Conservation (phyloP, 371 early-diverging fungal genomes). For the Rhizopus arrhizus region DNA sequence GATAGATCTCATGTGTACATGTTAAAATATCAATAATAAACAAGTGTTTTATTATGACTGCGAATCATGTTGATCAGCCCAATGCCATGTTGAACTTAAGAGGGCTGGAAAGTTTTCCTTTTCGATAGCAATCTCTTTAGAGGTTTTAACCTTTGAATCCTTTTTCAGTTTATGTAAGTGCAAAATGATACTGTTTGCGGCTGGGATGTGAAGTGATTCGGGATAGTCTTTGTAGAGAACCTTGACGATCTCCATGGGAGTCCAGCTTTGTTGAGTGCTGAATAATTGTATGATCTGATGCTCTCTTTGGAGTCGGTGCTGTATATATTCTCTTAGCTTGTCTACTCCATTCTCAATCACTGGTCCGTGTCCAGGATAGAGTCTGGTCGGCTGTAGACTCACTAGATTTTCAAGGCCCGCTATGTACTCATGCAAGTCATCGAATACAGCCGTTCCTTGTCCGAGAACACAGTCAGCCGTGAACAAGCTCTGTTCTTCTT, state of each 20-base stretch:
- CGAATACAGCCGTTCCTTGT: conserved; percentile 81
- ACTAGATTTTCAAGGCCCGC: conserved; percentile 58
- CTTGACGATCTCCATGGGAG: conserved; percentile 62
- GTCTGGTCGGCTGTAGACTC: conserved; percentile 29
- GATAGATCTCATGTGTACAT: conserved; percentile 31
- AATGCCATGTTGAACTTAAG: conserved; percentile 13
- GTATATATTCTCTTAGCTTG: conserved; percentile 70
- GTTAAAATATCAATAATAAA: conserved; percentile 13
- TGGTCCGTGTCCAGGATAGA: conserved; percentile 85
- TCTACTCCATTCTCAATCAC: conserved; percentile 64
- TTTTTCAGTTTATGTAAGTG: conserved; percentile 71
- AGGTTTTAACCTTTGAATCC: conserved; percentile 54
- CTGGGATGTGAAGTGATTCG: conserved; percentile 58
- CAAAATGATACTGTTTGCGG: conserved; percentile 64
- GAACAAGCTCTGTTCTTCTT: conserved; percentile 75
- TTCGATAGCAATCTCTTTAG: not conserved
- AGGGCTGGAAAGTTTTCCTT: conserved; percentile 12
- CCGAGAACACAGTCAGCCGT: conserved; percentile 88
- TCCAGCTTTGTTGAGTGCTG: conserved; percentile 30
- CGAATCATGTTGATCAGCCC: conserved; percentile 1
- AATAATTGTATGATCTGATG: conserved; percentile 67
- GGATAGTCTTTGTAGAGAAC: conserved; percentile 69
- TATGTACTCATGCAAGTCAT: conserved; percentile 71
- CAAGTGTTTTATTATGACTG: not conserved
- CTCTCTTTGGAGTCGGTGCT: conserved; percentile 78